phyloP scores from a whole-genome alignment of 345 rosid genomes.

The Ailanthus altissimus region DNA sequence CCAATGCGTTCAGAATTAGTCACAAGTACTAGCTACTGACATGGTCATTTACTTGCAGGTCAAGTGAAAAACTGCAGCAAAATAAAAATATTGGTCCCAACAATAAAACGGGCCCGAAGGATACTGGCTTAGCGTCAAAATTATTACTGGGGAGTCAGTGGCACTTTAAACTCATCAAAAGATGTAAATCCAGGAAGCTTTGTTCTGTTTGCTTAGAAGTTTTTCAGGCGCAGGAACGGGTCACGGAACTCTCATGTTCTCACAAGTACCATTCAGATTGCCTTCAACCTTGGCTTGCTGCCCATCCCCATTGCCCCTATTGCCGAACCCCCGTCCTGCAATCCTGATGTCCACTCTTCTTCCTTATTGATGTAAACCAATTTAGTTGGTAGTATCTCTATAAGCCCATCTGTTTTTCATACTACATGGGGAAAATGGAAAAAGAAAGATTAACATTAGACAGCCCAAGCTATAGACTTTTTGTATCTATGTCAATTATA shows the following conservation, averaged over 20 bases:
- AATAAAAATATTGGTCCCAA: not conserved
- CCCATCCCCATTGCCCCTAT: conserved; percentile 29
- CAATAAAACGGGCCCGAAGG: not conserved
- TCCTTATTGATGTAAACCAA: not conserved
- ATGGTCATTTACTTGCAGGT: not conserved
- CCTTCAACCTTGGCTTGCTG: conserved; percentile 30
- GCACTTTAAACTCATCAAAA: conserved; percentile 13
- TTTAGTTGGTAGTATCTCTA: not conserved
- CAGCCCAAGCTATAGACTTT: too few species aligned
- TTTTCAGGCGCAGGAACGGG: conserved; percentile 14
- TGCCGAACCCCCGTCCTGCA: conserved; percentile 16
- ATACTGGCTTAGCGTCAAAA: not conserved
- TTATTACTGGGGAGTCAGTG: conserved; percentile 12
- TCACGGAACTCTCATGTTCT: conserved; percentile 25
- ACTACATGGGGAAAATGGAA: too few species aligned
- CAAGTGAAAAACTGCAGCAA: not conserved
- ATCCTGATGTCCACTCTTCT: not conserved
- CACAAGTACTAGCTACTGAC: not conserved
- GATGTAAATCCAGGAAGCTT: conserved; percentile 8
- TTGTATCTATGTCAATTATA: too few species aligned
- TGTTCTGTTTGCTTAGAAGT: conserved; percentile 27
- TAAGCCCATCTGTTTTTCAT: not conserved
- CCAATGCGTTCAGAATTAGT: not conserved
- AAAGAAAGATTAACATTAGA: too few species aligned
- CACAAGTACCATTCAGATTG: conserved; percentile 33